Base-by-base conservation (phyloP, 345 rosid genomes). In the Salix caprea region DNA sequence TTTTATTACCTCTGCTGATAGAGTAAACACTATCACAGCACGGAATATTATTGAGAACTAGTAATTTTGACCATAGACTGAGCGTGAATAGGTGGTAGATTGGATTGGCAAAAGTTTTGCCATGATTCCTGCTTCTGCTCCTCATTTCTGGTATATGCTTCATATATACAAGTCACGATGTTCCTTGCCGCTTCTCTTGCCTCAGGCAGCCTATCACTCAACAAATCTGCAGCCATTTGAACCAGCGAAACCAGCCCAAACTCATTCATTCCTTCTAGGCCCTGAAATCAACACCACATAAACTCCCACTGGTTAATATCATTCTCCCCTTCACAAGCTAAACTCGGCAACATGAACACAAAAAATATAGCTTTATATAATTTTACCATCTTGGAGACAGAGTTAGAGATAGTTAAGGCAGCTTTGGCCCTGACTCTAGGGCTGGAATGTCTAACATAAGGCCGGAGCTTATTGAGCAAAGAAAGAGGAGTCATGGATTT, bases 351-450 rank as follows among this genome's bases (percentile, higher is more conserved):
- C 23, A 58, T 58, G 26, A 58, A 58, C 26, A n/a, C 28, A n/a
- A 58, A 23, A 58, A 12, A 58, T 8, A 58, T 58, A 58, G 62
- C 13, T 10, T 56, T n/a, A 10, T 58, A 58, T 24, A 58, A n/a
- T 24, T 48, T 86, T 86, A 95, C 99, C 91, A 95, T 77, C 56
- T 73, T 89, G 18, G 91, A 93, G 72, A 96, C 98, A 80, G 94
- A 88, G 83, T 92, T 84, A 77, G 89, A 86, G 79, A 90, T 90
- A 90, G 90, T 93, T 89, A 88, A 85, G 9, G 98, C 91, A 23
- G 99, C 96, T 81, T 91, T 96, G 54, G 99, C 98, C 74, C 98
- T 88, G 85, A 93, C 84, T 79, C 97, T 89, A 74, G 98, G 98
- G 85, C 91, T 96, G 86, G 87, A 86, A 80, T 93, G 71, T 82